Base-by-base conservation (phyloP, 208 protist species). In the Crithidia fasciculata region DNA sequence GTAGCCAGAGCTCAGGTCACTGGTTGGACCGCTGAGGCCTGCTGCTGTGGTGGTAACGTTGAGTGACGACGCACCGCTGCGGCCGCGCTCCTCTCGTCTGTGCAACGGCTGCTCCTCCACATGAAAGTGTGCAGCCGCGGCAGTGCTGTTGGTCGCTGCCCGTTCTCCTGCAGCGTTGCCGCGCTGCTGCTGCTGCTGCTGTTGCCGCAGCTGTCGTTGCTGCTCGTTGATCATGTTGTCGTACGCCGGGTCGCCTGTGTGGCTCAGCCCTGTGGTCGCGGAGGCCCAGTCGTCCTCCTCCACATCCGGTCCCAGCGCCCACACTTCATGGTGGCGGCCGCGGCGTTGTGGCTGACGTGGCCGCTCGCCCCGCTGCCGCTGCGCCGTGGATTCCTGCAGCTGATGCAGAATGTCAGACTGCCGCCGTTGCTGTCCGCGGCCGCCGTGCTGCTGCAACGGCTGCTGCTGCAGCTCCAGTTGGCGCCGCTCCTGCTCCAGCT, bases 221-320 rank as follows among this genome's bases (percentile, higher is more conserved):
- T 74, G 52, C 43, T 69, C 60, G 18, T 80, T 65, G 37, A 80
- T 74, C 74, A 65, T 74, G 68, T 80, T 80, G 47, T 80, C 74
- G 54, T 80, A 74, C 18, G 69, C 39, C 3, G 67, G 68, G 37
- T 80, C 74, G 7, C 74, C 74, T 4, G 74, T 79, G 74, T 79
- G 74, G 41, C 67, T 79, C 15, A 70, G 43, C 45, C 74, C 74
- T 6, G 49, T 74, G 2, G 74, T 40, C 8, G 8, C 68, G 2
- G 41, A 69, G 2, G 74, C 66, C 74, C 74, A 79, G 41, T 74
- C 68, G 5, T 54, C 74, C 28, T 59, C 50, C 41, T 69, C 57
- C 10, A 47, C 66, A 36, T 73, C 53, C 5, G 28, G 28, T 28
- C 4, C 41, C 63, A n/a, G 55, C 13, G 9, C 54, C 8, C 45